Evolutionary conservation across 225 moss, liverwort and hornwort genomes (phyloP), one percentile per base, ranked within the genome.

Genomic region (Physcomitrellopsis africana): DNA sequence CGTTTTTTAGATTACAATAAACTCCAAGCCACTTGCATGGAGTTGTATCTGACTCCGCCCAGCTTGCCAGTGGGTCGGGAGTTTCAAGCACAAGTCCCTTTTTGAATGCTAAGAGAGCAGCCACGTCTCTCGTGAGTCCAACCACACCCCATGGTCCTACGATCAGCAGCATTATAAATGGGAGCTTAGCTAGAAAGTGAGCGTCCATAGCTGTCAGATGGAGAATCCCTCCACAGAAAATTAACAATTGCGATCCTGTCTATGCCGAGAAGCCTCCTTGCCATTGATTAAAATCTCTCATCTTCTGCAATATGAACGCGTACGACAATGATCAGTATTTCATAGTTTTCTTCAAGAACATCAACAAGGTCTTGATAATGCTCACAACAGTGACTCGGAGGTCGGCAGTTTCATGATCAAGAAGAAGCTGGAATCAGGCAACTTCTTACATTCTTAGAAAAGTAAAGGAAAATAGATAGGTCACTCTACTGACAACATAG

Each of bases 1-100:
- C 8, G 19, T 76, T 73, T 17, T 67, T 74, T 7, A 73, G 53
- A 45, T 73, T 65, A 79, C 95, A 95, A 16, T 66, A 42, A 0
- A 93, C 76, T 22, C 92, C 92, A 17, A 72, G 48, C 95, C 95
- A 95, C 2, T 32, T 60, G 77, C 95, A 95, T 11, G 82, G 77
- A 55, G 77, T 79, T 8, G 41, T 37, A 61, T 70, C 65, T 1
- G 71, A 60, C 5, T 16, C n/a, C 5, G 54, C 37, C 72, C 83
- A 80, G 26, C 76, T 60, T n/a, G 55, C 0, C n/a, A 84, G n/a
- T 0, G 74, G 71, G 37, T 83, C 70, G 2, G 77, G 42, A 9
- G n/a, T 54, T 27, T 70, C 75, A 8, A 76, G 57, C 5, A 44
- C 65, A 13, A 91, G 67, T 9, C 49, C 66, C 15, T 58, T 68